Base-by-base conservation (phyloP, 2,329 filamentous ascomycete species). In the Penicillium psychrosexuale region DNA sequence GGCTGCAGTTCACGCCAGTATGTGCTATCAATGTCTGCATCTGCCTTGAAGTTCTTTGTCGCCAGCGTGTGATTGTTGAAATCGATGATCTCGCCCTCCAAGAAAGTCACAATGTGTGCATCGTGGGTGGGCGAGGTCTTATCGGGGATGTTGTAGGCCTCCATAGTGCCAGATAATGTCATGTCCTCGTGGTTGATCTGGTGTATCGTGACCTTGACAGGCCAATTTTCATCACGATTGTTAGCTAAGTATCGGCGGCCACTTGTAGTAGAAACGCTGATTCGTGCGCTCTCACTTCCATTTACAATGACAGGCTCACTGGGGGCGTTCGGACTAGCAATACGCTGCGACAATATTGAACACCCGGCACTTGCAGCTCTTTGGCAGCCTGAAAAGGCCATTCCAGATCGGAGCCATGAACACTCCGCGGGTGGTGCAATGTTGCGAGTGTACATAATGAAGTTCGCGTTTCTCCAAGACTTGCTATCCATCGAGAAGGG, bases 41-140 rank as follows among this genome's bases (percentile, higher is more conserved):
- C 73, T 36, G 77, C 75, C 49, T 77, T 74, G 60, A 78, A 78
- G 56, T 71, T 75, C 59, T 77, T 77, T 11, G 77, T 80, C 57
- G 78, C 75, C 12, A 80, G 63, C 0, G 75, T 77, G 56, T 79
- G 74, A 2, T 65, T 73, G 59, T 77, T 76, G 61, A 88, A 84
- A 66, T 88, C 85, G 57, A 88, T 82, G 56, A 88, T 86, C 66
- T 88, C 85, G 51, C 85, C 85, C 74, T 87, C 85, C 42, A 88
- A 77, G 65, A 84, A 88, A 2, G 84, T 87, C 15, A 83, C 82
- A 53, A 88, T 88, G 55, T 78, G 77, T 15, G 75, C 74, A 47
- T 72, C 71, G 47, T 72, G 70, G 3, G 69, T 72, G 17, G 69
- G 66, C 0, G 72, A 71, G 8, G 78, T 76, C 52, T 78, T 78